Conservation (phyloP, 2,329 filamentous ascomycete species). For the Coniella vitis region DNA sequence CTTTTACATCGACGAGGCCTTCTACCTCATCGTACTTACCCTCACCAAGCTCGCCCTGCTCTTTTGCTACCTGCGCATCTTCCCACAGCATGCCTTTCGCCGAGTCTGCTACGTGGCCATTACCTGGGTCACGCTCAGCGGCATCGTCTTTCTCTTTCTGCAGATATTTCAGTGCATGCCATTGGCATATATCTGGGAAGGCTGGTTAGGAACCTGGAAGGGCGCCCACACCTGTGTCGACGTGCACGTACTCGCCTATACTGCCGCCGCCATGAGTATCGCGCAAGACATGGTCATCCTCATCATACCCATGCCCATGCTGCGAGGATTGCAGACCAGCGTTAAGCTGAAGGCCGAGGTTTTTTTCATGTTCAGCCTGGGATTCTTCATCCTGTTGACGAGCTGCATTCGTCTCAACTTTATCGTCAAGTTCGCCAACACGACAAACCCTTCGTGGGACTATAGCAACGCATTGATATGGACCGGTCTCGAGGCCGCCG, state of each 20-base stretch:
- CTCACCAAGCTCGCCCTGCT: constrained; percentile 26
- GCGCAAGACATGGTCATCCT: constrained; percentile 29
- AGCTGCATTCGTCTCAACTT: constrained; percentile 30
- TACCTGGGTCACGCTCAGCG: constrained; percentile 22
- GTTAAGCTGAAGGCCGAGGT: constrained; percentile 22
- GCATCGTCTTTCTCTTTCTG: constrained; percentile 24
- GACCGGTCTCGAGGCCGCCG: constrained; percentile 35
- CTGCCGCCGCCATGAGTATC: constrained; percentile 26
- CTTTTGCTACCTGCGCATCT: constrained; percentile 25
- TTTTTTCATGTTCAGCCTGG: constrained; percentile 31
- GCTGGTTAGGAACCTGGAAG: constrained; percentile 24
- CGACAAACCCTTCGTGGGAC: constrained; percentile 33
- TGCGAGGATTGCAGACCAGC: constrained; percentile 24
- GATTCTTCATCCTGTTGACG: constrained; percentile 29
- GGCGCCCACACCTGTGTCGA: constrained; percentile 24
- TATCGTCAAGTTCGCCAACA: constrained; percentile 26
- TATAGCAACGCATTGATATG: constrained; percentile 34
- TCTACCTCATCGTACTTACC: constrained; percentile 25
- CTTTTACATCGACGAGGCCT: constrained; percentile 27
- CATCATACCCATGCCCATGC: constrained; percentile 26
- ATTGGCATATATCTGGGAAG: constrained; percentile 26
- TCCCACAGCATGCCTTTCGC: constrained; percentile 23
- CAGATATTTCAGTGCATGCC: constrained; percentile 32
- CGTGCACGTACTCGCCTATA: constrained; percentile 25
- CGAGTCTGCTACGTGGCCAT: constrained; percentile 20